Evolutionary conservation across 192 early-diverging fungal genomes (phyloP).

Genomic region (Coemansia sp.): DNA sequence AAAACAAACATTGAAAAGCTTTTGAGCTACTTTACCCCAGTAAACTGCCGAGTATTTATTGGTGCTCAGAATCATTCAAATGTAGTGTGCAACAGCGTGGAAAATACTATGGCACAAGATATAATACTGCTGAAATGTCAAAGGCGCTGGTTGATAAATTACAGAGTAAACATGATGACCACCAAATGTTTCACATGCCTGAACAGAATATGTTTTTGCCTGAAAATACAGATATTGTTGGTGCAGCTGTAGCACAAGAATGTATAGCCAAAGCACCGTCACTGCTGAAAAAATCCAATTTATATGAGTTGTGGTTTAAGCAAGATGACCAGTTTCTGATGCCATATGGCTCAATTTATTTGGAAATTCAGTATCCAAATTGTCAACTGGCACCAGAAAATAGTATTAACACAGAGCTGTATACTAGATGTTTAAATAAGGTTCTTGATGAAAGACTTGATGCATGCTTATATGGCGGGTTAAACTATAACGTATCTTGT

Average conservation of each 20-base stretch:
- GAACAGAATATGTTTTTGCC: neutral
- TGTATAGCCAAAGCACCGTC: neutral
- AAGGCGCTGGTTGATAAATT: neutral
- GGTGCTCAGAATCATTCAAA: neutral
- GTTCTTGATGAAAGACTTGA: no score
- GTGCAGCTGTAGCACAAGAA: neutral
- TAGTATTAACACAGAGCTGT: no score
- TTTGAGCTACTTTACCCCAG: neutral
- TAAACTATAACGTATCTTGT: neutral
- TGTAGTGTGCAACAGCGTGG: neutral
- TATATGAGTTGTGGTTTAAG: neutral
- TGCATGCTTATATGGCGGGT: neutral
- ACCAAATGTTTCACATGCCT: neutral
- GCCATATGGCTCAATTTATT: neutral
- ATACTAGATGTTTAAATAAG: no score
- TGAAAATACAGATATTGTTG: neutral
- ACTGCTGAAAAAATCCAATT: neutral
- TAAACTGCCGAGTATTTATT: neutral
- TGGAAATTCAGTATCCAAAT: neutral
- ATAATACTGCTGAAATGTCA: neutral
- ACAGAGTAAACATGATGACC: neutral
- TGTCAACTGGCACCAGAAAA: neutral
- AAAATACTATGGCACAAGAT: neutral
- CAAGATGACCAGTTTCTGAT: neutral
- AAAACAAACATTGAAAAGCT: neutral